Conservation (phyloP, 306 rosid species). For the Phaseolus lunatus region DNA sequence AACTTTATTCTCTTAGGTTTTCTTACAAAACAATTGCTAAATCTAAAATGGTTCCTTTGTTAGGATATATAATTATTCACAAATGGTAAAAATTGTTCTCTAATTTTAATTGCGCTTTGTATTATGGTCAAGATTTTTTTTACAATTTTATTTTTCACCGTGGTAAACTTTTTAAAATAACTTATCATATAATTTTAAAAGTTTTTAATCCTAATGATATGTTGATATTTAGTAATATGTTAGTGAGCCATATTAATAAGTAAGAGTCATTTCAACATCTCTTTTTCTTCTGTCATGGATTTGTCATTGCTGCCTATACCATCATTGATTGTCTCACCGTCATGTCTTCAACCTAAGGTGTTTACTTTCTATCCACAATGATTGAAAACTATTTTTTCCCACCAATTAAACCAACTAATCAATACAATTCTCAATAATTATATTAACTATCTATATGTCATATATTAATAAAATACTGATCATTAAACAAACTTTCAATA, state of each 20-base stretch:
- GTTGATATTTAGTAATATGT: neutral
- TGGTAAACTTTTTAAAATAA: no score
- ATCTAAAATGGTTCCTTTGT: no score
- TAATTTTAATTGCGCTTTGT: neutral
- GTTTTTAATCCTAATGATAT: no score
- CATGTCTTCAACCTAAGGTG: conserved; percentile 8
- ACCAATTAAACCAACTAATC: neutral
- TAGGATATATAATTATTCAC: neutral
- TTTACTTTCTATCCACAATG: neutral
- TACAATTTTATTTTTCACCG: neutral
- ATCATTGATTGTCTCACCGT: neutral
- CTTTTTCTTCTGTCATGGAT: neutral
- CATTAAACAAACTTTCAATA: neutral
- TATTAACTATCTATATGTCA: neutral
- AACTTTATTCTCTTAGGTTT: neutral
- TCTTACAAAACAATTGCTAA: neutral
- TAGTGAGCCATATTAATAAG: neutral
- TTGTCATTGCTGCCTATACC: neutral
- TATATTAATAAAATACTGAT: neutral
- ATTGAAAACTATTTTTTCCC: neutral
- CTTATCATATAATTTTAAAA: no score
- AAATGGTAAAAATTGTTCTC: neutral
- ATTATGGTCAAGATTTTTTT: neutral
- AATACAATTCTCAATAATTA: neutral
- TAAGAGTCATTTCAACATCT: neutral